These are phyloP conservation scores for Moringa oleifera DNA, from an alignment of 345 rosid genomes.

Conservation along the genomic window DNA sequence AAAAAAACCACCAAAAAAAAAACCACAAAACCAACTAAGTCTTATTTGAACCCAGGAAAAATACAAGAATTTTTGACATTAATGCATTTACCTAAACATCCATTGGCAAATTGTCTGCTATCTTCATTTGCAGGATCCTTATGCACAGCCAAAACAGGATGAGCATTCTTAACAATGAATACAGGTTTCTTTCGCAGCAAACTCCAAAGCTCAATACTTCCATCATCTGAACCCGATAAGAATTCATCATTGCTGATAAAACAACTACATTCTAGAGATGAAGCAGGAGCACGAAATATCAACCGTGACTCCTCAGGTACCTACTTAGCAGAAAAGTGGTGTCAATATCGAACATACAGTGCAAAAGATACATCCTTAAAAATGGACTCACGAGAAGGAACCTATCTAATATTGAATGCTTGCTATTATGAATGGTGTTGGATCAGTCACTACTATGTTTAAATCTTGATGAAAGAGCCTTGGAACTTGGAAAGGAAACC, in stretches of 20 bases:
- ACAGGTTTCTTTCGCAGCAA: constrained; percentile 68
- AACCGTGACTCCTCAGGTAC: constrained; percentile 69
- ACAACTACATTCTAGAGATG: constrained; percentile 89
- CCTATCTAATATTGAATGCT: neutral
- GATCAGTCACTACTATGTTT: neutral
- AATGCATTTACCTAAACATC: constrained; percentile 43
- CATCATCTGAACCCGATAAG: constrained; percentile 94
- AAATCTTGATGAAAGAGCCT: neutral
- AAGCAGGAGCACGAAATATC: constrained; percentile 72
- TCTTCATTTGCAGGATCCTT: constrained; percentile 23
- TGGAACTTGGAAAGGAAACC: neutral
- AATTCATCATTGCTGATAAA: constrained; percentile 77
- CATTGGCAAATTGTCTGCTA: constrained; percentile 25
- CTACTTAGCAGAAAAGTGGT: constrained; percentile 33
- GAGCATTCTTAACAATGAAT: constrained; percentile 70
- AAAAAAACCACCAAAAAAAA: no score
- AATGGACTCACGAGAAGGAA: constrained; percentile 1
- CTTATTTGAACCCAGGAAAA: neutral
- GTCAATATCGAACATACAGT: neutral
- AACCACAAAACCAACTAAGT: no score
- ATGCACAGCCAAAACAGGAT: constrained; percentile 28
- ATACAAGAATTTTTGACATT: neutral
- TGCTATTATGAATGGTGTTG: neutral
- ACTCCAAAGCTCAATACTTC: constrained; percentile 79
- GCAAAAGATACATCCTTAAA: constrained; percentile 5